Conservation (phyloP, 2,329 filamentous ascomycete genomes). For the Biscogniauxia sp. region DNA sequence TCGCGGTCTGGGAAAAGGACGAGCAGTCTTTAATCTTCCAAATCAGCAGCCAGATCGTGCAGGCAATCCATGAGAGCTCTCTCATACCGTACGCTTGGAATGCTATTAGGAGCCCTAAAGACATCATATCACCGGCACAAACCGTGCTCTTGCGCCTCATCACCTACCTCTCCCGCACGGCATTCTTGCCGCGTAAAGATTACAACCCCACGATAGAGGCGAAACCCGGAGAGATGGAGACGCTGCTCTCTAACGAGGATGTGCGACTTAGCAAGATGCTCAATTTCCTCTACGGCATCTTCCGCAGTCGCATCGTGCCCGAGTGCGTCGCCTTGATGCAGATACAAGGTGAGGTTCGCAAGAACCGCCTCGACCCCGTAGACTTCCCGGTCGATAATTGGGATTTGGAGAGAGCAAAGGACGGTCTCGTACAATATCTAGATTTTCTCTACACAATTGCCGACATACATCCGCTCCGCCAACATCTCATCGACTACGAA, state of each 20-base stretch:
- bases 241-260: slow-evolving; percentile 46
- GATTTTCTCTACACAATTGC: slow-evolving; percentile 90
- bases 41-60: slow-evolving; percentile 93
- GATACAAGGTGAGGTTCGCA: slow-evolving; percentile 84
- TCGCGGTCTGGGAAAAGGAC: slow-evolving; percentile 93
- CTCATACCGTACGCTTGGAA: slow-evolving; percentile 91
- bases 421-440: slow-evolving; percentile 89
- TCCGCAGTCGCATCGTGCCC: slow-evolving; percentile 87
- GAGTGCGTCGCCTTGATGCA: slow-evolving; percentile 95
- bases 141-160: slow-evolving; percentile 88
- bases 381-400: slow-evolving; percentile 94
- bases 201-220: slow-evolving; percentile 29
- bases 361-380: slow-evolving; percentile 69
- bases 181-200: slow-evolving; percentile 39
- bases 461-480: slow-evolving; percentile 79
- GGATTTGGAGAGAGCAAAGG: slow-evolving; percentile 97
- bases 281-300: slow-evolving; percentile 89
- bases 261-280: slow-evolving; percentile 62
- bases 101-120: slow-evolving; percentile 86
- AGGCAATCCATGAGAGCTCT: slow-evolving; percentile 85
- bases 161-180: slow-evolving; percentile 79
- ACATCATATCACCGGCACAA: slow-evolving; percentile 93
- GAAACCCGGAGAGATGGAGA: slow-evolving; percentile 23
- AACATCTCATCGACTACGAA: slow-evolving; percentile 87
- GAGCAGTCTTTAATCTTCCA: slow-evolving; percentile 95